phyloP scores from a whole-genome alignment of 2,329 filamentous ascomycete species.

The Trichoderma semiorbis region DNA sequence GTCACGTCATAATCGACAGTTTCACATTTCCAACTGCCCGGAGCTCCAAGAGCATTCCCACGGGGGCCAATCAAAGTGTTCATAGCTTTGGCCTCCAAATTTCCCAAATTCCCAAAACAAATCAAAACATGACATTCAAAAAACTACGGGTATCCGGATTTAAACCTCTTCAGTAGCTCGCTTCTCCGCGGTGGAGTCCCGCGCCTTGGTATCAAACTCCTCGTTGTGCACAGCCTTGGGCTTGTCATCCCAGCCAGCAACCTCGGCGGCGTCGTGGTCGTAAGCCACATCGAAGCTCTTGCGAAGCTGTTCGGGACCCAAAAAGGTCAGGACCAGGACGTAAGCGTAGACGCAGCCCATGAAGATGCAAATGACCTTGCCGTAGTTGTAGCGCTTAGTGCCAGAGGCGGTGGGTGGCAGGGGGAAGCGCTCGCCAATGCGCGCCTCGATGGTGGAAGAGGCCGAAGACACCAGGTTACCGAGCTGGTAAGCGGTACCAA shows the following conservation, averaged over 20 bases:
- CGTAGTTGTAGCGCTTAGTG: slow-evolving; percentile 64
- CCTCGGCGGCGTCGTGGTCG: slow-evolving; percentile 45
- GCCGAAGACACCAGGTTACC: slow-evolving; percentile 70
- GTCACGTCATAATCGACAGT: neutral
- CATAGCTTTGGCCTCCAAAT: neutral
- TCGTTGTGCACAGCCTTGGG: slow-evolving; percentile 4
- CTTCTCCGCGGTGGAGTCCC: slow-evolving; percentile 9
- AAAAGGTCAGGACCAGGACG: slow-evolving; percentile 57
- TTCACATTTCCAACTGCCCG: neutral
- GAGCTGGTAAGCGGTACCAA: slow-evolving; percentile 72
- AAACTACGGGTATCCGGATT: neutral
- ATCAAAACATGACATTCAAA: neutral
- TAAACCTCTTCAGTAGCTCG: slow-evolving; percentile 7
- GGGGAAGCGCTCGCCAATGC: slow-evolving; percentile 71
- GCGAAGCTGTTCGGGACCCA: slow-evolving; percentile 56
- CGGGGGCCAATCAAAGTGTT: neutral
- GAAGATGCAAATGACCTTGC: slow-evolving; percentile 84
- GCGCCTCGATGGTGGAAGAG: slow-evolving; percentile 72
- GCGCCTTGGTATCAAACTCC: slow-evolving; percentile 6
- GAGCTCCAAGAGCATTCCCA: neutral
- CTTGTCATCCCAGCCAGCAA: slow-evolving; percentile 38
- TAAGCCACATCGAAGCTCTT: slow-evolving; percentile 50
- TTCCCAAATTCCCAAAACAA: neutral
- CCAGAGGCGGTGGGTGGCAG: slow-evolving; percentile 53
- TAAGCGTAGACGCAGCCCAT: slow-evolving; percentile 77